Conservation (phyloP, 345 rosid species). For the Excoecaria agallocha region DNA sequence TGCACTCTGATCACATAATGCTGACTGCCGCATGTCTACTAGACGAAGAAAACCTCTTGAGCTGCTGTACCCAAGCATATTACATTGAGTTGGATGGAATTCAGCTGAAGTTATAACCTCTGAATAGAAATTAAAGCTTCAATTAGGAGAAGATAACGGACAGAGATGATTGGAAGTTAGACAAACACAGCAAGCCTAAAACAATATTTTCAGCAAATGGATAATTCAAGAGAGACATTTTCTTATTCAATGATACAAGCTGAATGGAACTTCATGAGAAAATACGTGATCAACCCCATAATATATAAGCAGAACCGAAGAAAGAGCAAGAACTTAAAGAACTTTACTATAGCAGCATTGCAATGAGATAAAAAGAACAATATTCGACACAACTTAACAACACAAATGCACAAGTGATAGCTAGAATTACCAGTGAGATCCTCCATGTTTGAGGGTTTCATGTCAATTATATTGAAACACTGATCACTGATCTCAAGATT, state of each 20-base stretch:
- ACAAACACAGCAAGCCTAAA: conserved; percentile 6
- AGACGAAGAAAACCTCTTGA: conserved; percentile 65
- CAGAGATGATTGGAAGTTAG: background rate
- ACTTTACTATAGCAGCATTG: background rate
- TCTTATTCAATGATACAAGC: background rate
- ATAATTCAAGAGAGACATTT: background rate
- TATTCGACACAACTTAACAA: background rate
- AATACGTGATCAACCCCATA: background rate
- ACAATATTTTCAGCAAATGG: background rate
- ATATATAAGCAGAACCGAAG: background rate
- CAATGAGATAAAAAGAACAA: background rate
- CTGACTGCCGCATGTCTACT: conserved; percentile 71
- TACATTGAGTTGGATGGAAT: conserved; percentile 65
- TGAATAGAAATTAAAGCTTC: conserved; percentile 28
- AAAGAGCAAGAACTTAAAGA: background rate
- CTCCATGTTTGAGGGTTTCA: conserved; percentile 64
- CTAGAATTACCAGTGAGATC: conserved; percentile 56
- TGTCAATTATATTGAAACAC: conserved; percentile 66
- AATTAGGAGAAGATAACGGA: conserved; percentile 12
- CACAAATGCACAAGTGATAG: background rate
- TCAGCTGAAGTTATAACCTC: conserved; percentile 72
- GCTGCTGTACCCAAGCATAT: conserved; percentile 64
- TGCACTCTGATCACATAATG: conserved; percentile 52
- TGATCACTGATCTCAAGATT: conserved; percentile 58
- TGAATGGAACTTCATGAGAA: background rate